Evolutionary conservation across 148 eudicot genomes (phyloP).

Genomic region (Euryodendron excelsum): DNA sequence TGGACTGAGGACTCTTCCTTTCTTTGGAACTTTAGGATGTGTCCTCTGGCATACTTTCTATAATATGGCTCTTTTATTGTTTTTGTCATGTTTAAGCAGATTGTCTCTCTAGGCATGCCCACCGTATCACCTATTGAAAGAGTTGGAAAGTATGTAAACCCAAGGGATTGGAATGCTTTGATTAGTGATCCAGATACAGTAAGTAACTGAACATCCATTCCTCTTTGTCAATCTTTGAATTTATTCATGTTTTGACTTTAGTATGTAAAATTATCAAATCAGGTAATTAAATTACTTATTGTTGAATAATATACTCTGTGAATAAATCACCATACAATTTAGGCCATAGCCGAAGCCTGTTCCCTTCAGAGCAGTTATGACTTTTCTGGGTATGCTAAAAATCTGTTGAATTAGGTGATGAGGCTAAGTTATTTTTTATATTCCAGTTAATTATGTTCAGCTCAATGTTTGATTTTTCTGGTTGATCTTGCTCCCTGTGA

Average conservation of each 20-base stretch:
- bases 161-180: conserved; percentile 78
- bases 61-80: conserved; percentile 5
- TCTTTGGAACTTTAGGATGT: background rate
- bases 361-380: background rate
- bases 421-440: background rate
- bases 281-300: background rate
- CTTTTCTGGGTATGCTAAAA: background rate
- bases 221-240: background rate
- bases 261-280: background rate
- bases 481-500: conserved; percentile 8
- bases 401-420: background rate
- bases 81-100: conserved; percentile 41
- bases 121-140: conserved; percentile 77
- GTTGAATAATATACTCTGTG: background rate
- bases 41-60: background rate
- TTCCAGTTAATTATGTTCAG: background rate
- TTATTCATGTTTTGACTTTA: background rate
- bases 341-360: background rate
- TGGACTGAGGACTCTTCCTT: background rate
- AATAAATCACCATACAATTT: background rate
- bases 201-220: conserved; percentile 23
- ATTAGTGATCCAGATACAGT: conserved; percentile 87
- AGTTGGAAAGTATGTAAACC: conserved; percentile 84
- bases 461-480: background rate
- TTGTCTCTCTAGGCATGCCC: conserved; percentile 96